These are phyloP conservation scores for Tothia fuscella DNA, from an alignment of 2,329 filamentous ascomycete species.

Conservation along the genomic window DNA sequence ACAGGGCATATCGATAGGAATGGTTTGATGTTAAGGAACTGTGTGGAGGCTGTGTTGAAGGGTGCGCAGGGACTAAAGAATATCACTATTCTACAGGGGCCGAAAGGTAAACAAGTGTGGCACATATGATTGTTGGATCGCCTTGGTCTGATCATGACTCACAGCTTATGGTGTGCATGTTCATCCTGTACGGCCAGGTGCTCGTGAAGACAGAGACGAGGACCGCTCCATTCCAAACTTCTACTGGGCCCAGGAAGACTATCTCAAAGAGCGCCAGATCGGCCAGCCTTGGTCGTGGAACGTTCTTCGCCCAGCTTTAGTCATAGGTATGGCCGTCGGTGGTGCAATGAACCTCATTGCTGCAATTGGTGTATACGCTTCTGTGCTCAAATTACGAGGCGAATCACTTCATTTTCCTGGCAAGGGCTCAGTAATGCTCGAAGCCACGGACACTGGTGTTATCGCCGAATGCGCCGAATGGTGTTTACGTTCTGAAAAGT, in stretches of 20 bases:
- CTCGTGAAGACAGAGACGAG: constrained; percentile 4
- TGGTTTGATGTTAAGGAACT: constrained; percentile 1
- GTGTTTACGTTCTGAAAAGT: neutral
- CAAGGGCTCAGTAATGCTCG: neutral
- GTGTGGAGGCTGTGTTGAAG: neutral
- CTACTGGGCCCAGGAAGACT: constrained; percentile 7
- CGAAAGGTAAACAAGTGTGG: too few relatives aligned
- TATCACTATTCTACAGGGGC: constrained; percentile 5
- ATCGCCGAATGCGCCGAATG: constrained; percentile 1
- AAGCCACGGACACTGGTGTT: constrained; percentile 2
- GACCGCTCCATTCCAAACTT: constrained; percentile 2
- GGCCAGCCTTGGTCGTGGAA: neutral
- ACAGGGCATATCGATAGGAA: constrained; percentile 1
- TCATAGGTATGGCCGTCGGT: neutral
- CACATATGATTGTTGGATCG: too few relatives aligned
- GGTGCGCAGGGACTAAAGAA: neutral
- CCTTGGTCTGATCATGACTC: too few relatives aligned
- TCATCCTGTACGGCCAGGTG: neutral
- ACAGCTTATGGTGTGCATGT: constrained; percentile 8
- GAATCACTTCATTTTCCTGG: constrained; percentile 2
- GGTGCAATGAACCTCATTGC: constrained; percentile 5
- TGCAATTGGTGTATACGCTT: constrained; percentile 1
- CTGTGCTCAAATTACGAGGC: neutral
- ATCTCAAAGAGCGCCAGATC: neutral
- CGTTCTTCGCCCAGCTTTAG: constrained; percentile 1